Base-by-base conservation (phyloP, 805 yeast genomes). In the Geotrichum ghanense region DNA sequence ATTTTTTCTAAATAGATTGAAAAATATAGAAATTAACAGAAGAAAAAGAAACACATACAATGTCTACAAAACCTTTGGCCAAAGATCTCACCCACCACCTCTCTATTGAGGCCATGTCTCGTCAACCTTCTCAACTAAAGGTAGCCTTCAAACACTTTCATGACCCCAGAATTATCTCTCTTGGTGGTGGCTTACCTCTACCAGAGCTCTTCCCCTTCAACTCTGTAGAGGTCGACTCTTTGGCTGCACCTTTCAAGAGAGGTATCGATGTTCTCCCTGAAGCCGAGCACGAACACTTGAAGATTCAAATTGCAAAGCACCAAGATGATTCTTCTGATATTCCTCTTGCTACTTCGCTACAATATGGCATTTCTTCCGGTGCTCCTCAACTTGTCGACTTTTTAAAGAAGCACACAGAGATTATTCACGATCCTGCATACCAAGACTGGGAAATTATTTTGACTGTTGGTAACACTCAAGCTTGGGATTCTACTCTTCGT, bases 181-280 rank as follows among this genome's bases (percentile, higher is more conserved):
- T 90, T 47, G 97, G 97, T 47, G 98, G 97, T 57, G 98, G 98
- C 5, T 75, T 90, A 56, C 98, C 98, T 12, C 69, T 86, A 62
- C 70, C 95, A 22, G 90, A 83, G 52, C 83, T 85, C 66, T 90
- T 90, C 75, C 97, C 98, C 41, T 86, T 90, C 75, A 86, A 88
- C 57, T 76, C 78, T 53, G 63, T 90, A 48, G 62, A 73, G 20
- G 81, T 83, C 12, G 77, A 76, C 47, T 71, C 87, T 4, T 59
- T 61, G 42, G 60, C 56, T n/a, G 95, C 95, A 48, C 94, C 95
- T 1, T 90, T 88, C 62, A 58, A 70, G 12, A 71, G 78, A 23
- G 96, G 96, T 47, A 83, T 86, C 51, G 54, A 53, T 31, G 54
- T 59, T 40, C 50, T 50, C 46, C 49, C 51, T 20, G 49, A 49